Base-by-base conservation (phyloP, 2,329 filamentous ascomycete genomes). In the Harringtonia lauricola region DNA sequence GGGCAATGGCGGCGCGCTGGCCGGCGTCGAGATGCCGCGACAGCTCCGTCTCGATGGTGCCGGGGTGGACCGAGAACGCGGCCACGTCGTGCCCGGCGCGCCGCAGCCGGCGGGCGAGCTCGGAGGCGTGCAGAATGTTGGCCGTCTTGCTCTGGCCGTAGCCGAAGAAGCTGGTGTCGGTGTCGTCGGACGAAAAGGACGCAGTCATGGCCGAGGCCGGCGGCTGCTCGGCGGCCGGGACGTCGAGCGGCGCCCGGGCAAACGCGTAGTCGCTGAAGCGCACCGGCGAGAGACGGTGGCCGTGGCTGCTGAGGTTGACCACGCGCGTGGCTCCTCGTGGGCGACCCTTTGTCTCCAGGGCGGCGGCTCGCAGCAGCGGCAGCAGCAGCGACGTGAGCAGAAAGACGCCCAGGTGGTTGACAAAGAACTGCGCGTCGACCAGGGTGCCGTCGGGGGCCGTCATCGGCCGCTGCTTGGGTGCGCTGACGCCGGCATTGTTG, bases 91-190 rank as follows among this genome's bases (percentile, higher is more conserved):
- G 18, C 6, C 43, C 43, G 2, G 51, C 51, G n/a, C 36, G 35
- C 12, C 51, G 47, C 4, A 65, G 51, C 9, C 57, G 59, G 22
- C 63, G 53, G 1, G 51, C 53, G 7, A 67, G 49, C 39, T 55
- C 59, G 17, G 57, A 58, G 0, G 57, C 54, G 47, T 66, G 65
- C 38, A 68, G 54, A 12, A 72, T 64, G 35, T 70, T 67, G 4
- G 68, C 67, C 4, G 64, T 63, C 50, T 72, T 72, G 37, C 64
- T 66, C 49, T 71, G 67, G 0, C 59, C 63, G 45, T 74, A 73
- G 10, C 59, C 66, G 2, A 57, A 51, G 59, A 66, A 69, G 1
- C 50, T 49, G 1, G 55, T 54, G 19, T 53, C 52, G 2, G 45
- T 37, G 2, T 39, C 34, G 1, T 36, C 24, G 10, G 24, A 7